These are phyloP conservation scores for Citrus sp. DNA, from an alignment of 345 rosid species.

Conservation along the genomic window DNA sequence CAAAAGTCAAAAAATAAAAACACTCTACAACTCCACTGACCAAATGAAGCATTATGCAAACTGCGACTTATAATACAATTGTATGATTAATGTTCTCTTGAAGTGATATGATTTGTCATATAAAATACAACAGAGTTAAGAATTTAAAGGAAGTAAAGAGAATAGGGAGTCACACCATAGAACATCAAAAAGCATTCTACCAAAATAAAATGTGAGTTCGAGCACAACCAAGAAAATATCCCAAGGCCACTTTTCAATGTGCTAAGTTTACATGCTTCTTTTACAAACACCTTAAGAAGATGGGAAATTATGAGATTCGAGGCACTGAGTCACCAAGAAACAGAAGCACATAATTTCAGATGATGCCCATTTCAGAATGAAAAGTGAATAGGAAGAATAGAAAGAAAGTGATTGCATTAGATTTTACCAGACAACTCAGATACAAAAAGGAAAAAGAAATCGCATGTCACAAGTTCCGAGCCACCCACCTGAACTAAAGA, in stretches of 20 bases:
- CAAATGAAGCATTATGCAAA: neutral
- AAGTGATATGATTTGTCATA: neutral
- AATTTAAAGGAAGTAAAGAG: neutral
- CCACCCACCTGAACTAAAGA: conserved; percentile 66
- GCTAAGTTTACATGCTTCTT: neutral
- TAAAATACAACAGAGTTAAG: neutral
- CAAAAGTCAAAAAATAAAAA: neutral
- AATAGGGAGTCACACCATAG: neutral
- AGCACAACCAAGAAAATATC: neutral
- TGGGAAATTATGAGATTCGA: neutral
- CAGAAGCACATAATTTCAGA: neutral
- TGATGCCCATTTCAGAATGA: neutral
- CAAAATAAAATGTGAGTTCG: neutral
- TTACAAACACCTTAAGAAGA: neutral
- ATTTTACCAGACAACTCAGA: neutral
- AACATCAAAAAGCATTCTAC: neutral
- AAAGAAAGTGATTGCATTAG: neutral
- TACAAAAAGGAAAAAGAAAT: neutral
- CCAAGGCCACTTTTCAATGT: neutral
- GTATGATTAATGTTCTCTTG: neutral
- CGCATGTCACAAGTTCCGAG: neutral
- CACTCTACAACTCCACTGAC: neutral
- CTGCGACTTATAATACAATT: neutral
- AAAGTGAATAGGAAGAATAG: neutral
- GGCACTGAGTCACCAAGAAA: neutral